phyloP scores from a whole-genome alignment of 495 filamentous ascomycete genomes.

The Penicillium verhagenii region DNA sequence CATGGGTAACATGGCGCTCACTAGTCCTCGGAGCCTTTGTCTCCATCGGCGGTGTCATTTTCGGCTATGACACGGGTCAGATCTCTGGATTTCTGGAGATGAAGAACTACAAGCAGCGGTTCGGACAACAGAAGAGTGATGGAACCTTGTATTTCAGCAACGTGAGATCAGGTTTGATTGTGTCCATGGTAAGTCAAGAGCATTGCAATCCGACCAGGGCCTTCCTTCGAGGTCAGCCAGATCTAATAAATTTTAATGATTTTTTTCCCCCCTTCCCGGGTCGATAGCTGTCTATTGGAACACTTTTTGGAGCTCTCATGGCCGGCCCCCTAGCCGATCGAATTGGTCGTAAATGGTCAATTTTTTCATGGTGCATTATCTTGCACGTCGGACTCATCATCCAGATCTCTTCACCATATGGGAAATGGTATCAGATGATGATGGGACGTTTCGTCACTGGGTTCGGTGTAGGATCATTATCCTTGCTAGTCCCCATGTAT shows the following conservation, averaged over 20 bases:
- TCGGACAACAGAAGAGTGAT: conserved; percentile 32
- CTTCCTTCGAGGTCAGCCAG: background rate
- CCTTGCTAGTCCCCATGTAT: conserved; percentile 67
- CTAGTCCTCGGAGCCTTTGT: conserved; percentile 50
- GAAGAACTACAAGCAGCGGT: conserved; percentile 45
- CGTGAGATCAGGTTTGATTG: conserved; percentile 52
- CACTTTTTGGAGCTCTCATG: conserved; percentile 62
- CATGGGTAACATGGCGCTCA: conserved; percentile 44
- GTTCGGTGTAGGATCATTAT: conserved; percentile 65
- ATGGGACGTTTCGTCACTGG: conserved; percentile 57
- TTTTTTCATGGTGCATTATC: conserved; percentile 54
- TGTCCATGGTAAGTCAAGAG: conserved; percentile 45
- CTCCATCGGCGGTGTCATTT: conserved; percentile 68
- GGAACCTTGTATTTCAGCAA: conserved; percentile 45
- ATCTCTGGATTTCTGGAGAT: conserved; percentile 64
- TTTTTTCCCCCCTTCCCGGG: too few species aligned
- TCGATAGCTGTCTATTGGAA: conserved; percentile 58
- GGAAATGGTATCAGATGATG: conserved; percentile 51
- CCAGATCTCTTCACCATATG: conserved; percentile 53
- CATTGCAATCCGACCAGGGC: background rate
- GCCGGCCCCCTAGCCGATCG: conserved; percentile 51
- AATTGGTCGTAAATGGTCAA: conserved; percentile 49
- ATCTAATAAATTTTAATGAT: too few species aligned
- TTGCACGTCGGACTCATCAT: conserved; percentile 63
- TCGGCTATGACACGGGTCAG: conserved; percentile 50